Base-by-base conservation (phyloP, 2,329 filamentous ascomycete genomes). In the Colletotrichum agaves region DNA sequence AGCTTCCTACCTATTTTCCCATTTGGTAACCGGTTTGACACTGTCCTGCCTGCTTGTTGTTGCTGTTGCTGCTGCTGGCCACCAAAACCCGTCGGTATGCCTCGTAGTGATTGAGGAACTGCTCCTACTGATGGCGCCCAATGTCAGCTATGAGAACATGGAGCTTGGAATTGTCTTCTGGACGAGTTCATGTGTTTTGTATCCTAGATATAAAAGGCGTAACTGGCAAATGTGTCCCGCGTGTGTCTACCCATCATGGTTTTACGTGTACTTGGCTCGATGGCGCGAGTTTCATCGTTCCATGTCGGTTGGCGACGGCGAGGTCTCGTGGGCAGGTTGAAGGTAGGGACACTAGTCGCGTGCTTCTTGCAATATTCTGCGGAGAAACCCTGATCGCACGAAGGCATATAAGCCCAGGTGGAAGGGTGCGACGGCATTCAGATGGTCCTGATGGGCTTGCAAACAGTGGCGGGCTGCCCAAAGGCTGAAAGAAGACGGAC, bases 81-180 rank as follows among this genome's bases (percentile, higher is more conserved):
- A 71, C 83, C 84, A 76, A 89, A 90, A 70, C 85, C 85, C 73
- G 83, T 83, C 61, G 88, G 88, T 79, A 90, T 84, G 73, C 87
- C 86, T 73, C 88, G 86, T 73, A 90, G 77, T 74, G 86, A 82
- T 79, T 89, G 88, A 73, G 87, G 88, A 81, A 87, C 84, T 75
- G 85, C 83, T 79, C 85, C 86, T 88, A 76, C 41, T 56, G 27
- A 63, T 46, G 61, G 73, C 61, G 62, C 69, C 64, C 63, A 72
- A 71, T 64, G 77, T 81, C 77, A 81, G 79, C 75, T 60, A 37
- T 37, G 27, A 50, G 53, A 58, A 43, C 63, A 47, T 59, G 15
- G 19, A 52, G n/a, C 41, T 31, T n/a, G 33, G n/a, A 43, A 31
- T 52, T 67, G 5, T 49, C 23, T 39, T 39, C 23, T 7, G 49